These are phyloP conservation scores for Hansenula sp. DNA, from an alignment of 1,139 yeast species.

Conservation along the genomic window DNA sequence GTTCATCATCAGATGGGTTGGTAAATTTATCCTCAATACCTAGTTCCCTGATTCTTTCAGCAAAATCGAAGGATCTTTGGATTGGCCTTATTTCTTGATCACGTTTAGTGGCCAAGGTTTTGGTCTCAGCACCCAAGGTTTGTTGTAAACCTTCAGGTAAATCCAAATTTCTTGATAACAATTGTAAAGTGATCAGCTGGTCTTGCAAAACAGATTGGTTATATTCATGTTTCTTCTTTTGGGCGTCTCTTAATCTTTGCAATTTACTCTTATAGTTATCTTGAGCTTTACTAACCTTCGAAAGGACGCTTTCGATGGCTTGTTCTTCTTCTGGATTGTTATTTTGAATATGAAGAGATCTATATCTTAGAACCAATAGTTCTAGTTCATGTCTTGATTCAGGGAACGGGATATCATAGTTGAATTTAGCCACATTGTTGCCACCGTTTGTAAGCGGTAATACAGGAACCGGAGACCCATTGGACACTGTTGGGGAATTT, in stretches of 20 bases:
- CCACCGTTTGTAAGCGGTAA: not conserved
- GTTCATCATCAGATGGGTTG: slow-evolving; percentile 21
- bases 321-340: slow-evolving; percentile 16
- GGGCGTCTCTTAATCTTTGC: slow-evolving; percentile 24
- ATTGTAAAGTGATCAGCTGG: slow-evolving; percentile 73
- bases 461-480: not conserved
- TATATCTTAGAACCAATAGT: slow-evolving; percentile 17
- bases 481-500: not conserved
- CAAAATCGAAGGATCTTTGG: slow-evolving; percentile 27
- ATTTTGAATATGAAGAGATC: slow-evolving; percentile 15
- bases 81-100: slow-evolving; percentile 21
- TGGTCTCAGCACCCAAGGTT: slow-evolving; percentile 2
- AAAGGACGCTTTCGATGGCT: slow-evolving; percentile 32
- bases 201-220: slow-evolving; percentile 55
- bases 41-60: slow-evolving; percentile 28
- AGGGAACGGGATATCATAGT: slow-evolving; percentile 11
- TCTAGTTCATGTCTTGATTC: slow-evolving; percentile 19
- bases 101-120: not conserved
- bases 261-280: slow-evolving; percentile 31
- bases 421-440: not conserved
- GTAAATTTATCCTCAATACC: slow-evolving; percentile 30
- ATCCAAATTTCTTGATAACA: slow-evolving; percentile 74
- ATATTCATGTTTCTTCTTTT: slow-evolving; percentile 23
- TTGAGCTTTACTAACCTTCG: slow-evolving; percentile 30
- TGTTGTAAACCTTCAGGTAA: slow-evolving; percentile 45